A percentile compares a stretch with the other conserved stretches of the same genome.
phyloP scores from a whole-genome alignment of 2,329 filamentous ascomycete genomes.

The Aspergillus sp. region DNA sequence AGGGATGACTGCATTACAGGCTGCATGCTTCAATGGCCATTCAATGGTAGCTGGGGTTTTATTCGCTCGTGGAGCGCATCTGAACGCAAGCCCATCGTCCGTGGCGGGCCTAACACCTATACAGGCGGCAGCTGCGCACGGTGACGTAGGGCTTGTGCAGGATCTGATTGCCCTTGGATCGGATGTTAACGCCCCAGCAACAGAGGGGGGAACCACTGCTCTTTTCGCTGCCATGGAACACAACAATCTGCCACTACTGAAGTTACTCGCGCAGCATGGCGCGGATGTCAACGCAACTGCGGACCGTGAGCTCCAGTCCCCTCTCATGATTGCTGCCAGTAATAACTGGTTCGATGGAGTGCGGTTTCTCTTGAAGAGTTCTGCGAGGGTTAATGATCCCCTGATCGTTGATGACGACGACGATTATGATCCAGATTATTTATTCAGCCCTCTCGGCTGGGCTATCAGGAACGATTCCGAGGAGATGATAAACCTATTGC shows the following conservation, averaged over 20 bases:
- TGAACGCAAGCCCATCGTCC: background rate
- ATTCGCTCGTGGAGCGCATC: background rate
- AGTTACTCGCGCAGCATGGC: background rate
- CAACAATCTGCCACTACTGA: background rate
- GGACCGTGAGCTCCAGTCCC: background rate
- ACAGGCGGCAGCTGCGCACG: background rate
- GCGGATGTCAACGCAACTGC: background rate
- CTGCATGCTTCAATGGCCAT: background rate
- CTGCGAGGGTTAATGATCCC: background rate
- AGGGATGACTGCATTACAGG: background rate
- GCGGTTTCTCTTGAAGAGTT: background rate
- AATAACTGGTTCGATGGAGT: background rate
- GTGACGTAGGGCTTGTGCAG: background rate
- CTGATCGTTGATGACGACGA: fast-evolving
- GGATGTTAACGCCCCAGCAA: background rate
- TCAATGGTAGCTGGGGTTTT: background rate
- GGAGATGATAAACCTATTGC: background rate
- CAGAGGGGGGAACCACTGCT: background rate
- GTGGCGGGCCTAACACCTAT: background rate
- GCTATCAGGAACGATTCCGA: background rate
- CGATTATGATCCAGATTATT: fast-evolving
- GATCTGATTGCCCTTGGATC: background rate
- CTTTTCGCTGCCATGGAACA: background rate
- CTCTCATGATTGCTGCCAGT: background rate
- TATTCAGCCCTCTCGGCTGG: background rate